These are phyloP conservation scores for Asterophora parasitica DNA, from an alignment of 768 basidiomycete genomes.

Conservation along the genomic window DNA sequence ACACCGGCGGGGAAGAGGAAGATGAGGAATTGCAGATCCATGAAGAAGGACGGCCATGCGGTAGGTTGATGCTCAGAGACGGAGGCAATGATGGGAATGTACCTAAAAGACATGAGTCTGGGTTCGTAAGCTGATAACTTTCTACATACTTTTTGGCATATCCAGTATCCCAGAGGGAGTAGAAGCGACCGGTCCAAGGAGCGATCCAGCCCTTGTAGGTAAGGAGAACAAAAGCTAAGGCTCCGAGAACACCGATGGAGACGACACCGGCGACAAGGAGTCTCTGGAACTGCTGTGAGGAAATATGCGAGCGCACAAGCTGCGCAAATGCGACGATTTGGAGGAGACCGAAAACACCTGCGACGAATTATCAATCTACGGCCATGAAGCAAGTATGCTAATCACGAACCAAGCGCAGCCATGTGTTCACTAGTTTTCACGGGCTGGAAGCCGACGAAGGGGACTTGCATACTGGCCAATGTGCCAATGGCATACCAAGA, in stretches of 20 bases:
- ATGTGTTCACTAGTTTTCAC: slow-evolving; percentile 97
- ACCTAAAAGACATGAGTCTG: slow-evolving; percentile 37
- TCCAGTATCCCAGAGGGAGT: slow-evolving; percentile 98
- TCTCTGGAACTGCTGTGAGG: slow-evolving; percentile 87
- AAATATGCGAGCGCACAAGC: slow-evolving; percentile 83
- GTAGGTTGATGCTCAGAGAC: slow-evolving; percentile 99
- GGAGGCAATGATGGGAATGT: slow-evolving; percentile 97
- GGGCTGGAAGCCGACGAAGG: slow-evolving; percentile 99
- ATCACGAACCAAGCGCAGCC: slow-evolving; percentile 81
- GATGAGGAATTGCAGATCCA: slow-evolving; percentile 97
- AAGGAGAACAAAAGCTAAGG: slow-evolving; percentile 67
- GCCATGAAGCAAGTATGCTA: neutral
- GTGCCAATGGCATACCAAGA: slow-evolving; percentile 99
- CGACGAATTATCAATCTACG: slow-evolving; percentile 1
- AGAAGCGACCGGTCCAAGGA: slow-evolving; percentile 99
- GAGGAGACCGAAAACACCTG: slow-evolving; percentile 91
- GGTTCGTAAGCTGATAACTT: slow-evolving; percentile 3
- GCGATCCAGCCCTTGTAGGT: slow-evolving; percentile 96
- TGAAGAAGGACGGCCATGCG: slow-evolving; percentile 99
- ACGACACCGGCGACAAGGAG: slow-evolving; percentile 71
- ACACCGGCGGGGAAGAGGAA: slow-evolving; percentile 98
- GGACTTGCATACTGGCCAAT: slow-evolving; percentile 97
- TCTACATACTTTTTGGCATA: slow-evolving; percentile 88
- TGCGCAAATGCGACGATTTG: slow-evolving; percentile 94
- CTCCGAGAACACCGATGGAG: slow-evolving; percentile 64